phyloP scores from a whole-genome alignment of 192 early-diverging fungal genomes.

The Neocallimastix lanati region DNA sequence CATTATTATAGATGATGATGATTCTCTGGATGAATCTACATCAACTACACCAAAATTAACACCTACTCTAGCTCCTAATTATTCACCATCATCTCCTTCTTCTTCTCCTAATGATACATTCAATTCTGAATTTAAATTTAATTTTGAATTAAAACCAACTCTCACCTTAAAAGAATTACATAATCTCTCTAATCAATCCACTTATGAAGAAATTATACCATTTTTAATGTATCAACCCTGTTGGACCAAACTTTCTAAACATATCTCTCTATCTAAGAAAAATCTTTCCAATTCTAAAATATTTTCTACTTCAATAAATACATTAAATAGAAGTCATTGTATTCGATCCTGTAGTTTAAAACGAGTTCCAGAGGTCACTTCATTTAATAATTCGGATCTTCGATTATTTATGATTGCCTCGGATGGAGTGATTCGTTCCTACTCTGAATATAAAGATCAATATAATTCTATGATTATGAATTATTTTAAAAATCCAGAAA shows the following conservation, averaged over 20 bases:
- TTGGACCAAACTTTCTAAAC: neutral
- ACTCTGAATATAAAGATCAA: neutral
- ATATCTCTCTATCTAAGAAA: neutral
- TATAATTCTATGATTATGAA: neutral
- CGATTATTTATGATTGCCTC: neutral
- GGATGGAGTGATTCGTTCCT: neutral
- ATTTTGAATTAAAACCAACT: neutral
- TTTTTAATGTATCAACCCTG: neutral
- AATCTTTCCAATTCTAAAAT: neutral
- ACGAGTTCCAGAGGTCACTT: neutral
- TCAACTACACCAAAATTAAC: too few relatives aligned
- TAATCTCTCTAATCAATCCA: neutral
- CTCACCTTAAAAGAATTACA: neutral
- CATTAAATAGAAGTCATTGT: neutral
- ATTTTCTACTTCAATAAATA: neutral
- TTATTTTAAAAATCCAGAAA: neutral
- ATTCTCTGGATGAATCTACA: too few relatives aligned
- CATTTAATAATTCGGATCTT: neutral
- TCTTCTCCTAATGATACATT: too few relatives aligned
- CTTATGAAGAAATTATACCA: neutral
- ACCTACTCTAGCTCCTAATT: too few relatives aligned
- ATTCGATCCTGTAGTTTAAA: neutral
- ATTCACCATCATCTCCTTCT: too few relatives aligned
- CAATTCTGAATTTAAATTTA: neutral
- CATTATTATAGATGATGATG: too few relatives aligned